These are phyloP conservation scores for Candida buenavistaensis DNA, from an alignment of 1,139 yeast genomes.

Conservation along the genomic window DNA sequence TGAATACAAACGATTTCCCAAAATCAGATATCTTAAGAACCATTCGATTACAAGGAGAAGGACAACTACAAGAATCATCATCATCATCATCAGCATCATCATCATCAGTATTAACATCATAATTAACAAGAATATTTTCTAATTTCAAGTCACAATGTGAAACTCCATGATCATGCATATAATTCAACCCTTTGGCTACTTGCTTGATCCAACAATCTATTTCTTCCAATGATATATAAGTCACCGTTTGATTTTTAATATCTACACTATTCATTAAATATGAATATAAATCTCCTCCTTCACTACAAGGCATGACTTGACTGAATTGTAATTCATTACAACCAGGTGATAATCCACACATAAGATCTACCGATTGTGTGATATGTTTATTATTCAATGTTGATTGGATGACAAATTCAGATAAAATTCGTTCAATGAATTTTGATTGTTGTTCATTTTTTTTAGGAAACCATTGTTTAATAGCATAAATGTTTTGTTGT, in stretches of 20 bases:
- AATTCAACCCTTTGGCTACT: constrained; percentile 83
- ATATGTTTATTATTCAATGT: constrained; percentile 70
- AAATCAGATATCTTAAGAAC: constrained; percentile 63
- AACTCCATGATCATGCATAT: constrained; percentile 97
- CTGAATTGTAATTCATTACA: constrained; percentile 49
- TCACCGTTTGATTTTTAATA: constrained; percentile 49
- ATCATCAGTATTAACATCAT: no score
- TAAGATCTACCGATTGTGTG: constrained; percentile 65
- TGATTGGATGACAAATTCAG: constrained; percentile 76
- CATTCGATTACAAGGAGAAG: constrained; percentile 35
- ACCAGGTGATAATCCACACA: constrained; percentile 38
- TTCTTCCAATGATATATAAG: constrained; percentile 42
- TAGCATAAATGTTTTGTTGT: constrained; percentile 51
- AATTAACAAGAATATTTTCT: constrained; percentile 50
- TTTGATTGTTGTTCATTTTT: constrained; percentile 55
- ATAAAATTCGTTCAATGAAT: constrained; percentile 67
- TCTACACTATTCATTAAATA: constrained; percentile 82
- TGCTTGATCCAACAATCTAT: constrained; percentile 97
- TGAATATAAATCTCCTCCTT: constrained; percentile 89
- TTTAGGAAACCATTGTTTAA: constrained; percentile 55
- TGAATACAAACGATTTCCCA: constrained; percentile 76
- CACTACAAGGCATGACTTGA: constrained; percentile 71
- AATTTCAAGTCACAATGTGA: constrained; percentile 95
- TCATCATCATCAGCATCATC: no score
- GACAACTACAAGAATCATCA: no score